Base-by-base conservation (phyloP, 75 land plant genomes). In the Picea sitchensis region DNA sequence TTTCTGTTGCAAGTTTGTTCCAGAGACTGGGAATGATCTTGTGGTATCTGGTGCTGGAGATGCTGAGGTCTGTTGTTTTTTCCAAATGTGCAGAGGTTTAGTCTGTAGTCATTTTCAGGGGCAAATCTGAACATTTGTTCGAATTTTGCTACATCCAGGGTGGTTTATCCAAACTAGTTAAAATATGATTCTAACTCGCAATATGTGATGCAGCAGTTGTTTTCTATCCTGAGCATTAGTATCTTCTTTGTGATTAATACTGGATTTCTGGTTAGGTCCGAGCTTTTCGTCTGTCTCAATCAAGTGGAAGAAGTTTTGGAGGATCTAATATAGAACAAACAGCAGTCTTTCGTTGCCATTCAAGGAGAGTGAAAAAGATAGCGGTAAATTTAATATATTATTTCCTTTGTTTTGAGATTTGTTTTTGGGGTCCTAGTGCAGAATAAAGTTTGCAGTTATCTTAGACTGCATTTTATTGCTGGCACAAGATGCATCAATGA, bases 31-130 rank as follows among this genome's bases (percentile, higher is more conserved):
- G 78, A 94, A 95, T 89, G 98, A 93, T 75, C 82, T 97, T 79
- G 92, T 96, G 34, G 95, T 90, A 14, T 98, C 99, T 71, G 98
- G 98, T 23, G 98, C 96, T 60, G 99, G 91, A 75, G 98, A 95
- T 93, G 83, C 96, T 59, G 98, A 97, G 88, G 99, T 97, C 23
- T 75, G 60, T 31, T 75, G 18, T 30, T 9, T 57, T 23, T 54
- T 14, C 36, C 56, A 44, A 51, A 15, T 58, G 58, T 76, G 13
- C 51, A 59, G 51, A 71, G n/a, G 1, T 18, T 68, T 68, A 38
- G 5, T 38, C 18, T 38, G 38, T 68, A 15, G n/a, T 71, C 12
- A 1, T 12, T 51, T 44, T 71, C 44, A n/a, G 23, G 34, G 51
- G 54, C 21, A 41, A 15, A 71, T 44, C 11, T 41, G 2, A 44